A percentile compares a stretch with the other conserved stretches of the same genome.
Evolutionary conservation across 1,284 basidiomycete species (phyloP).

Genomic region (Ustilago lituana): DNA sequence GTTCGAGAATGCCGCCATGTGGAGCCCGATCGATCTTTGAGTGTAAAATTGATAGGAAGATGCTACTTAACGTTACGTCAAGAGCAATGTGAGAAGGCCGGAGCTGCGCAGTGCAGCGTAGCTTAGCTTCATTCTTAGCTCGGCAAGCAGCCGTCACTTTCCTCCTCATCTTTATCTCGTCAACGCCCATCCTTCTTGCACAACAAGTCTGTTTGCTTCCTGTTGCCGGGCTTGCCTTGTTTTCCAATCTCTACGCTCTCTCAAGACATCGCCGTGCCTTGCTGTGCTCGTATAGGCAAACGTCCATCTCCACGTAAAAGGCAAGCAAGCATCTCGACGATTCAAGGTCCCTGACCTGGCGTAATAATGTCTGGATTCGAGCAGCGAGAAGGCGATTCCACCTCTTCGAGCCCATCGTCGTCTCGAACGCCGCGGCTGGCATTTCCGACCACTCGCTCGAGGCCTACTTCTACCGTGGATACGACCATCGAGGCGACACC

Average conservation of each 20-base stretch:
- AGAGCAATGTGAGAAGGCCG: not conserved
- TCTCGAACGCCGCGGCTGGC: constrained; percentile 26
- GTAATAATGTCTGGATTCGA: constrained; percentile 19
- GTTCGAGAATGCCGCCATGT: constrained; percentile 3
- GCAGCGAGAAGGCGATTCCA: constrained; percentile 8
- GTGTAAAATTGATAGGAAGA: not conserved
- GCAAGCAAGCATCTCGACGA: too few relatives aligned
- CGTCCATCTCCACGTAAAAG: too few relatives aligned
- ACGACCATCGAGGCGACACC: constrained; percentile 25
- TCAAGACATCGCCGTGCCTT: too few relatives aligned
- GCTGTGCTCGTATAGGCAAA: too few relatives aligned
- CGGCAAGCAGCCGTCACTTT: too few relatives aligned
- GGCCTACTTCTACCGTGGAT: constrained; percentile 43
- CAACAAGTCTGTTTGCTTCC: too few relatives aligned
- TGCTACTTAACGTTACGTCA: not conserved
- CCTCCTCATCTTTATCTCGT: too few relatives aligned
- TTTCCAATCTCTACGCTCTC: too few relatives aligned
- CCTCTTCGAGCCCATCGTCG: constrained; percentile 23
- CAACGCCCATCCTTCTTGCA: too few relatives aligned
- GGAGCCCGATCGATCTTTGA: constrained; percentile 10
- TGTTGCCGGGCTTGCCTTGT: too few relatives aligned
- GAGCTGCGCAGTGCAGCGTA: too few relatives aligned
- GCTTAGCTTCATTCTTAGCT: not conserved
- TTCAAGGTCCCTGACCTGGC: too few relatives aligned
- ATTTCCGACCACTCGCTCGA: constrained; percentile 32